Evolutionary conservation across 345 rosid species (phyloP).

Genomic region (Zanthoxylum bungeanum): DNA sequence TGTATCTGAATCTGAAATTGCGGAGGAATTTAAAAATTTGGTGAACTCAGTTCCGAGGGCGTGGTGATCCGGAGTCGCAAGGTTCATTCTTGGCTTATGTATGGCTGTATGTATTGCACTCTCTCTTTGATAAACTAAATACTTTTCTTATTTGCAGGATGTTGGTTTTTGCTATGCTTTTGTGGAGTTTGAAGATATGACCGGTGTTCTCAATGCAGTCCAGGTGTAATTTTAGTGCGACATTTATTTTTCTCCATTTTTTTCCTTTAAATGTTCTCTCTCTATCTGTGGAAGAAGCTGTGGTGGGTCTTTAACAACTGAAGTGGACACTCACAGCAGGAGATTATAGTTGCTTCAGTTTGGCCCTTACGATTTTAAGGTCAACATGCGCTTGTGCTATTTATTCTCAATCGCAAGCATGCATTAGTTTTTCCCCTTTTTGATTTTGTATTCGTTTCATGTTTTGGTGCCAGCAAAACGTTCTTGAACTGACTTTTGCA

Average conservation of each 20-base stretch:
- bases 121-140: constrained; percentile 7
- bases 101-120: no score
- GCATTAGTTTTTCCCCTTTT: neutral
- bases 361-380: neutral
- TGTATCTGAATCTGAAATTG: constrained; percentile 60
- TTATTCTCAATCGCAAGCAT: neutral
- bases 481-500: neutral
- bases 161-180: constrained; percentile 73
- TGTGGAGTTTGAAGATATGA: constrained; percentile 69
- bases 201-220: constrained; percentile 53
- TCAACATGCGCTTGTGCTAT: neutral
- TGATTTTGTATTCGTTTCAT: no score
- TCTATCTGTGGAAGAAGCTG: neutral
- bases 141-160: constrained; percentile 40
- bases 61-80: constrained; percentile 67
- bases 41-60: constrained; percentile 54
- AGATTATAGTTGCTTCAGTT: neutral
- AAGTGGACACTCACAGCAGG: neutral
- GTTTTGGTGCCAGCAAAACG: neutral
- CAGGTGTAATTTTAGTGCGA: constrained; percentile 32
- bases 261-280: neutral
- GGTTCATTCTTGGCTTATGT: constrained; percentile 38
- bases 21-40: constrained; percentile 67
- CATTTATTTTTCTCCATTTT: neutral
- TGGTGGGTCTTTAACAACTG: neutral